phyloP scores from a whole-genome alignment of 2,329 filamentous ascomycete species.

The Ceratocystis papillata region DNA sequence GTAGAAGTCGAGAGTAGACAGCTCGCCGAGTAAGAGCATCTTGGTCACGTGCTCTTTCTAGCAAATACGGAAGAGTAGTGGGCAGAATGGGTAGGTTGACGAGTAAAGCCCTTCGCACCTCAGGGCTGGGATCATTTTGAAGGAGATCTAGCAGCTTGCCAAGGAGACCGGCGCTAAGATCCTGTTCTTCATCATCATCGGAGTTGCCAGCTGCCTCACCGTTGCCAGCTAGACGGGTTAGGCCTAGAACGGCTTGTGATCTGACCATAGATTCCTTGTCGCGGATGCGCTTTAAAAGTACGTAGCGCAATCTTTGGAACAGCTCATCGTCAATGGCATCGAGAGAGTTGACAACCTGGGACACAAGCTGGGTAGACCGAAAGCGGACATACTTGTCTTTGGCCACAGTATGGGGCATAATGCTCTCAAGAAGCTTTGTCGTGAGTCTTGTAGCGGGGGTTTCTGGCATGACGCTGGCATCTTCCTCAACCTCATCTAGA shows the following conservation, averaged over 20 bases:
- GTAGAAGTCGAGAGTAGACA: constrained; percentile 77
- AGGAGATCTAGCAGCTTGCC: constrained; percentile 78
- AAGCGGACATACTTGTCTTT: constrained; percentile 93
- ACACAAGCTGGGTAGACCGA: constrained; percentile 77
- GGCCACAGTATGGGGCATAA: constrained; percentile 65
- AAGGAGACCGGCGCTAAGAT: constrained; percentile 56
- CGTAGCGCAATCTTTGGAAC: constrained; percentile 69
- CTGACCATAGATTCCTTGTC: constrained; percentile 92
- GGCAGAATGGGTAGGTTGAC: constrained; percentile 82
- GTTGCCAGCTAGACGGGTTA: constrained; percentile 74
- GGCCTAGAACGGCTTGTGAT: constrained; percentile 79
- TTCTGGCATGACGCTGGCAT: constrained; percentile 61
- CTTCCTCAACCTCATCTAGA: constrained; percentile 52
- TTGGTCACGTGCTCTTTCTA: constrained; percentile 82
- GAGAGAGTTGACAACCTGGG: constrained; percentile 84
- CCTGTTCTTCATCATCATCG: constrained; percentile 59
- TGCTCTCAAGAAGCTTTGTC: constrained; percentile 57
- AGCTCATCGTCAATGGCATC: constrained; percentile 86
- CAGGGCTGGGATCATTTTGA: constrained; percentile 87
- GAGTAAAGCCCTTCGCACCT: constrained; percentile 78
- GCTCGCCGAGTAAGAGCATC: constrained; percentile 75
- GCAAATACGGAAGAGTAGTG: constrained; percentile 69
- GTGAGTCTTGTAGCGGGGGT: constrained; percentile 76
- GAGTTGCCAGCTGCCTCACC: constrained; percentile 60
- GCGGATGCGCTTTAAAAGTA: constrained; percentile 71